Conservation (phyloP, 2,329 filamentous ascomycete species). For the Penicillium rolfsii region DNA sequence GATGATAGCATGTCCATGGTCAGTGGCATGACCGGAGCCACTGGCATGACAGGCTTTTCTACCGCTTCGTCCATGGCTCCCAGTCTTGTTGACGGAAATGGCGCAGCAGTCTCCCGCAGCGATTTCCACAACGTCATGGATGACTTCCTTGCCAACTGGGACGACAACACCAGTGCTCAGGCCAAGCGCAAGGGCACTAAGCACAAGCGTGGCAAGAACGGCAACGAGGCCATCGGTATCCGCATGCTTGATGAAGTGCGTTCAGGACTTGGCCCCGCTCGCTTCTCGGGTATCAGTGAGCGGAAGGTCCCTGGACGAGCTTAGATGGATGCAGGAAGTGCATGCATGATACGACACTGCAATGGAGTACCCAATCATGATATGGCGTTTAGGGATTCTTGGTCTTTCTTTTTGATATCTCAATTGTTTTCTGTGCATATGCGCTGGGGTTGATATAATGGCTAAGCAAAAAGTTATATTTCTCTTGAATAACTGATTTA, state of each 20-base stretch:
- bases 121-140: slow-evolving; percentile 93
- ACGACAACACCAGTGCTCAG: slow-evolving; percentile 47
- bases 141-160: slow-evolving; percentile 76
- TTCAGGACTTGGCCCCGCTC: slow-evolving; percentile 75
- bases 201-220: slow-evolving; percentile 72
- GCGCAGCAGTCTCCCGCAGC: slow-evolving; percentile 59
- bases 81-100: slow-evolving; percentile 50
- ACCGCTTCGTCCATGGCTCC: slow-evolving; percentile 62
- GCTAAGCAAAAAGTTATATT: slow-evolving; percentile 28
- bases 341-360: slow-evolving; percentile 29
- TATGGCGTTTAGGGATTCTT: slow-evolving; percentile 29
- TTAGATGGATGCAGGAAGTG: slow-evolving; percentile 26
- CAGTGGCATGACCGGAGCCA: slow-evolving; percentile 55
- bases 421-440: slow-evolving; percentile 24
- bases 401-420: slow-evolving; percentile 21
- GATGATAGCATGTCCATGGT: slow-evolving; percentile 57
- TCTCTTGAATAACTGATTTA: slow-evolving; percentile 8
- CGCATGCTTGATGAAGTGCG: slow-evolving; percentile 91
- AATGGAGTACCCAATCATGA: slow-evolving; percentile 29
- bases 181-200: slow-evolving; percentile 50
- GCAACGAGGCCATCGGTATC: slow-evolving; percentile 77
- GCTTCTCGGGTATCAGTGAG: slow-evolving; percentile 49
- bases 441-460: slow-evolving; percentile 21
- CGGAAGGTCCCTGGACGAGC: slow-evolving; percentile 36
- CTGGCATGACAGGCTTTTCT: slow-evolving; percentile 61